phyloP scores from a whole-genome alignment of 768 basidiomycete species.

The Rhodotorula graminis region DNA sequence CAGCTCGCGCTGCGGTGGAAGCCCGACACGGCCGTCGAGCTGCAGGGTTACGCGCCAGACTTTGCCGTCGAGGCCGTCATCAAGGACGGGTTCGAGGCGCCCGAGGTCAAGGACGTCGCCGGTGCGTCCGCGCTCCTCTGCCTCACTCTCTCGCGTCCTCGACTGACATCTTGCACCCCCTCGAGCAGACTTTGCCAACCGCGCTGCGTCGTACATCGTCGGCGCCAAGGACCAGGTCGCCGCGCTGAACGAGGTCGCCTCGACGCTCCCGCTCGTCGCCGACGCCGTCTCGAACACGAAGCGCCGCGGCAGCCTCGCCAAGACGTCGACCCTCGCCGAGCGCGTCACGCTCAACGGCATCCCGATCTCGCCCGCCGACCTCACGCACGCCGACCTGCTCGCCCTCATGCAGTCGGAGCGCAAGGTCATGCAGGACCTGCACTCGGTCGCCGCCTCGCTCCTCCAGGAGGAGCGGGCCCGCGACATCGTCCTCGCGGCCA shows the following conservation, averaged over 20 bases:
- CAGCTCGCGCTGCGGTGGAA: conserved; percentile 30
- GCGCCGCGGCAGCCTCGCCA: neutral
- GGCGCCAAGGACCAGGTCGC: neutral
- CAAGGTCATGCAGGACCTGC: neutral
- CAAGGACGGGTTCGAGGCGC: neutral
- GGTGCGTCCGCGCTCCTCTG: neutral
- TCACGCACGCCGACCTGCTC: neutral
- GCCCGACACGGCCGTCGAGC: neutral
- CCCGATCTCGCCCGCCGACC: neutral
- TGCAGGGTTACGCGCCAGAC: neutral
- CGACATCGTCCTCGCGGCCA: conserved; percentile 9
- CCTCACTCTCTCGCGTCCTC: neutral
- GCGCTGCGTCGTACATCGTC: conserved; percentile 5
- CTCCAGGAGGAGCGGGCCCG: neutral
- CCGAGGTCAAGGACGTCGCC: neutral
- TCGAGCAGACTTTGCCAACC: neutral
- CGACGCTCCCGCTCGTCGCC: conserved; percentile 5
- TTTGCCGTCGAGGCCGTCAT: conserved; percentile 1
- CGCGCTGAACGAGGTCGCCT: conserved; percentile 1
- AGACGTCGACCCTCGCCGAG: neutral
- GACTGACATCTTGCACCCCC: too few relatives aligned
- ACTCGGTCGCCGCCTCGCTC: neutral
- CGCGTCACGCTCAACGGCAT: conserved; percentile 16
- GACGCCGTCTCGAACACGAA: neutral
- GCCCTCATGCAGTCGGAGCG: conserved; percentile 8